Evolutionary conservation across 2,329 filamentous ascomycete species (phyloP).

Genomic region (Huntiella moniliformis): DNA sequence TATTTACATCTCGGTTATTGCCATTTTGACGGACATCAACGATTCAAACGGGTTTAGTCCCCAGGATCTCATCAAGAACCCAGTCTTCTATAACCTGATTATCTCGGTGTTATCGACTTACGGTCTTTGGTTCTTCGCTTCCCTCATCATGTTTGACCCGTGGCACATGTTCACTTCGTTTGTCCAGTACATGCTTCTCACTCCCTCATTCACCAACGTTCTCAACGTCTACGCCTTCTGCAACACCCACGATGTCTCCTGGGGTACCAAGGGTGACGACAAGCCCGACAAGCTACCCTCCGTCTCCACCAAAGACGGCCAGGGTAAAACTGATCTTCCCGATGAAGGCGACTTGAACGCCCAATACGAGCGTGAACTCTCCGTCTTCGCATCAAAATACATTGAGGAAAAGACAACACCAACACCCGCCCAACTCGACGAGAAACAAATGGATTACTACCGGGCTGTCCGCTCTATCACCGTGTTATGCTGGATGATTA

Average conservation of each 20-base stretch:
- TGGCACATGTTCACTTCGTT: conserved; percentile 99
- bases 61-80: conserved; percentile 61
- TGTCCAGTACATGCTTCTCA: conserved; percentile 80
- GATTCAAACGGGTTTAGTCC: conserved; percentile 47
- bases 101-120: conserved; percentile 85
- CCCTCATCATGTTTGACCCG: conserved; percentile 87
- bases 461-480: conserved; percentile 84
- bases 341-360: conserved; percentile 91
- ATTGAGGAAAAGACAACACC: conserved; percentile 49
- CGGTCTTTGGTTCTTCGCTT: conserved; percentile 78
- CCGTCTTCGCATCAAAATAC: conserved; percentile 54
- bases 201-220: conserved; percentile 97
- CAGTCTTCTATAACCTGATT: conserved; percentile 82
- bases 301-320: conserved; percentile 73
- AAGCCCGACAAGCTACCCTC: conserved; percentile 80
- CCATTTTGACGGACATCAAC: conserved; percentile 53
- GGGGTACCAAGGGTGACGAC: conserved; percentile 97
- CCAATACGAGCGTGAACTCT: conserved; percentile 75
- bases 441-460: conserved; percentile 96
- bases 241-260: conserved; percentile 97
- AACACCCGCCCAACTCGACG: conserved; percentile 36
- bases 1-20: conserved; percentile 77
- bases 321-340: conserved; percentile 83
- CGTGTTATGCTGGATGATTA: conserved; percentile 90
- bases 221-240: conserved; percentile 98